Base-by-base conservation (phyloP, 2,329 filamentous ascomycete genomes). In the Zopfia rhizophila region DNA sequence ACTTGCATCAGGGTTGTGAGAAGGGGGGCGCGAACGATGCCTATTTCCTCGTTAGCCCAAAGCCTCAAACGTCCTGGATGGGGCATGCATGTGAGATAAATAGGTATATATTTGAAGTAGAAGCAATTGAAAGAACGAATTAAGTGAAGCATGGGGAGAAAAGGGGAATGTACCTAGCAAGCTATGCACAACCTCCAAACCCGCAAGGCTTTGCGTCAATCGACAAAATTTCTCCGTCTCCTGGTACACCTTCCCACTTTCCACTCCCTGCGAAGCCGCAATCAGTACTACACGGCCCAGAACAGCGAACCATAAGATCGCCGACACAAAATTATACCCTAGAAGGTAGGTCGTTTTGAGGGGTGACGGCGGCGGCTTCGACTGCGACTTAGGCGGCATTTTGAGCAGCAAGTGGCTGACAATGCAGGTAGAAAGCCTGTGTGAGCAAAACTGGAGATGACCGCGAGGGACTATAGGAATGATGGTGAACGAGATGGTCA, bases 1-100 rank as follows among this genome's bases (percentile, higher is more conserved):
- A 97, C 92, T 74, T 99, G 94, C 86, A 96, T 91, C 25, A 83
- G 73, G 5, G 94, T 97, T 4, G 94, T 97, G 60, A 88, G 60
- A 61, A 97, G 72, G 2, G 93, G 91, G 1, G 93, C 87, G 63
- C 93, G 86, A 39, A 99, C 93, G 64, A 97, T 71, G 46, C 90
- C 90, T 92, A 43, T 12, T 43, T 46, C 35, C 12, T 23, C n/a
- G 5, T 28, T 42, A 3, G 14, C 22, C 6, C 21, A 4, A n/a
- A 18, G 13, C 5, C 5, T 18, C 31, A 19, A 16, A 5, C 14
- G 22, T n/a, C n/a, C n/a, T n/a, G n/a, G n/a, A n/a, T n/a, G n/a
- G n/a, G n/a, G n/a, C n/a, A n/a, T n/a, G n/a, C n/a, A n/a, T n/a
- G n/a, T n/a, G n/a, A n/a, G n/a, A n/a, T n/a, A n/a, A n/a, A n/a